Base-by-base conservation (phyloP, 352 stramenopile species). In the Globisporangium barbulae region DNA sequence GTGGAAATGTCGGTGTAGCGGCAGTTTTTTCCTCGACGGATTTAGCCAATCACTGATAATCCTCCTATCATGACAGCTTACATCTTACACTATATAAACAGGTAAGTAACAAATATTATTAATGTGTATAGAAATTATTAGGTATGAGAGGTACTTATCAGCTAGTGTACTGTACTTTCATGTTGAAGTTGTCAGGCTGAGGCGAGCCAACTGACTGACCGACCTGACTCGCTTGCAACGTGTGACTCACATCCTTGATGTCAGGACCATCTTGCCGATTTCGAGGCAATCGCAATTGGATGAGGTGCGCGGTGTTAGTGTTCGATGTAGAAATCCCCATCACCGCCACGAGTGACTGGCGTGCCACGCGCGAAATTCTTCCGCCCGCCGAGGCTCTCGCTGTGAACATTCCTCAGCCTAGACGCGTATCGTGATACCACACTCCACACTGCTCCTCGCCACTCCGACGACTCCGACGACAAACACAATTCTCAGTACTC, bases 161-260 rank as follows among this genome's bases (percentile, higher is more conserved):
- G 12, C 4, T 53, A 5, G 2, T 6, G 17, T 17, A 53, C 47
- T 53, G 47, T 53, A 53, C 47, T 6, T 3, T 5, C 22, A 53
- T 3, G 12, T 53, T 53, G 47, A 53, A 53, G 47, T 33, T 35
- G 47, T 53, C 47, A 53, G 8, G 47, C 47, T 19, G 47, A 22
- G 10, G 12, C 21, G 25, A 21, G 15, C 21, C 22, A 17, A 41
- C 35, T 13, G 35, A 41, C 12, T 13, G 35, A 41, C 35, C 35
- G 35, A 15, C 35, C 35, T 41, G 35, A 41, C 15, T 41, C 35
- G 21, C 30, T 10, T 28, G 47, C 47, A 53, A 53, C 47, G 2
- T 6, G 17, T 33, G 47, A 53, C 47, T 53, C 47, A 5, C 35
- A 15, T 41, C 35, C 35, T 41, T 41, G 35, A 41, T 15, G 35